Conservation (phyloP, 139 green algal species). For the Chlorella sp. region DNA sequence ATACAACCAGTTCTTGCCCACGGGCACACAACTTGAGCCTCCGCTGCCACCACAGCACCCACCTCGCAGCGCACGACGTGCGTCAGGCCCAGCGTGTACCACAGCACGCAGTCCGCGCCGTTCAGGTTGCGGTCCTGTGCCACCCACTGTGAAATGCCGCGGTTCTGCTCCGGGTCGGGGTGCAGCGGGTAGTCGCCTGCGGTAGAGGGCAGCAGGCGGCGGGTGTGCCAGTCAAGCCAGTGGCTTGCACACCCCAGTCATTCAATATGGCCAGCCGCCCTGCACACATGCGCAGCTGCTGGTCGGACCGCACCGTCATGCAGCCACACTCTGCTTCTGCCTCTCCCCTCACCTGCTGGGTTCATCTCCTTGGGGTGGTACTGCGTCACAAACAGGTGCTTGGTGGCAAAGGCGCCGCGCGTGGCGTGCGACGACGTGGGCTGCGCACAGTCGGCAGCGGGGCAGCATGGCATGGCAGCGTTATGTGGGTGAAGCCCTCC, state of each 20-base stretch:
- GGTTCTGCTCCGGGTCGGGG: slow-evolving; percentile 36
- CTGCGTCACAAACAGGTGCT: slow-evolving; percentile 83
- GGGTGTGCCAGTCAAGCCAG: too few species aligned
- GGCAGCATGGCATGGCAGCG: not conserved
- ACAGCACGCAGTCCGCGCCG: slow-evolving; percentile 82
- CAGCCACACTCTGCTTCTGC: too few species aligned
- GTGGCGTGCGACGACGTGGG: slow-evolving; percentile 51
- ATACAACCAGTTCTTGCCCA: too few species aligned
- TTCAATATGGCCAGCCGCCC: too few species aligned
- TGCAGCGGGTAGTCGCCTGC: slow-evolving; percentile 81
- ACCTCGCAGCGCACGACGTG: slow-evolving; percentile 80
- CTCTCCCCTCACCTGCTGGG: slow-evolving; percentile 48
- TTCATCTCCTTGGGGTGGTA: slow-evolving; percentile 75
- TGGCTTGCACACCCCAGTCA: too few species aligned
- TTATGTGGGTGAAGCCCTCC: too few species aligned
- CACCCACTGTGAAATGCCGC: slow-evolving; percentile 72
- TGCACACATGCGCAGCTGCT: too few species aligned
- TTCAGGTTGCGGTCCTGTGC: slow-evolving; percentile 58
- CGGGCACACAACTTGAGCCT: too few species aligned
- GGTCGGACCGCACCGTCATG: too few species aligned
- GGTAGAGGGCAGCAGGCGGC: too few species aligned
- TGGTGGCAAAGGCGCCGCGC: slow-evolving; percentile 79
- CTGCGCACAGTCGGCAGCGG: slow-evolving; percentile 18
- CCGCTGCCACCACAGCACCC: not conserved
- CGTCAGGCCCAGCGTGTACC: slow-evolving; percentile 89